These are phyloP conservation scores for Malassezia equina DNA, from an alignment of 1,284 basidiomycete genomes.

Conservation along the genomic window DNA sequence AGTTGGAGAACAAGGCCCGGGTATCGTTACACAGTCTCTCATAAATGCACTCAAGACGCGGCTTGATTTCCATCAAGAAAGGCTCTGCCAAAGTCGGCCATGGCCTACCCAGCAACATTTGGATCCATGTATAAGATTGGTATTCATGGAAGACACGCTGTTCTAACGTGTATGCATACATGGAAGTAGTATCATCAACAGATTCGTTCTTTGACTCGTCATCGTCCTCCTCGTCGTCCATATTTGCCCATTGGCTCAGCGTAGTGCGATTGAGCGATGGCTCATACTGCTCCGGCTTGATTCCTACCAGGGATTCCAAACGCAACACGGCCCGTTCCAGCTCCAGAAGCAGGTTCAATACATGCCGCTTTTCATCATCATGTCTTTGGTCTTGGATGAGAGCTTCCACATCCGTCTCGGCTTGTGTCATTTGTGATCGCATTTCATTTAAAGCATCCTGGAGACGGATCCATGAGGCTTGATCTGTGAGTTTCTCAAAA, in stretches of 20 bases:
- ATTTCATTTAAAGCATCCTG: background rate
- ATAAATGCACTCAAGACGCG: background rate
- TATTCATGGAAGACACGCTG: background rate
- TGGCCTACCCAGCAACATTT: background rate
- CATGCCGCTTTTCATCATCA: background rate
- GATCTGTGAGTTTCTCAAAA: background rate
- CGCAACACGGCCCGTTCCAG: background rate
- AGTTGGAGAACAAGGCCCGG: background rate
- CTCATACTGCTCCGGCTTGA: background rate
- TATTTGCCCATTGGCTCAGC: background rate
- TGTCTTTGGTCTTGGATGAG: background rate
- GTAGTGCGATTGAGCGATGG: background rate
- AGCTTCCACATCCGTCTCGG: background rate
- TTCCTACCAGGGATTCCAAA: background rate
- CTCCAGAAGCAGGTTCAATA: background rate
- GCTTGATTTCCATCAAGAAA: background rate
- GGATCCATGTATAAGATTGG: background rate
- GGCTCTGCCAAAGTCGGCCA: background rate
- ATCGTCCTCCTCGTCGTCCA: background rate
- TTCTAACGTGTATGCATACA: background rate
- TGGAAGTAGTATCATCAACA: background rate
- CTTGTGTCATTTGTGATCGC: background rate
- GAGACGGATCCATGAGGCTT: background rate
- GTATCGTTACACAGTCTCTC: background rate
- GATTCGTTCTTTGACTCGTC: background rate